A percentile compares a stretch with the other conserved stretches of the same genome.
phyloP scores from a whole-genome alignment of 768 basidiomycete species.

The Psilocybe cyanescens region DNA sequence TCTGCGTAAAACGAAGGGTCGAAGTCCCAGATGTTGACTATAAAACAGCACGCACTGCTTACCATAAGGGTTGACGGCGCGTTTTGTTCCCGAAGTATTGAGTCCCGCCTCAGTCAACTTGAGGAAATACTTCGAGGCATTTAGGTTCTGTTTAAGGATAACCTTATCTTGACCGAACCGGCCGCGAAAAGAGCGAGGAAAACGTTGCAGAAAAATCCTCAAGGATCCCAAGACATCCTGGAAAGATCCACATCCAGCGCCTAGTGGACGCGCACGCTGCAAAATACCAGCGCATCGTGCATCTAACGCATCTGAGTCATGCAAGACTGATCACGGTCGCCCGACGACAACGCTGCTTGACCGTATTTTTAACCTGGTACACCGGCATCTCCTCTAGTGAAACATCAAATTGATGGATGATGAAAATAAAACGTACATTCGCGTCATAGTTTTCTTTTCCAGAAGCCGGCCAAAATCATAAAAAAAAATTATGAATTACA shows the following conservation, averaged over 20 bases:
- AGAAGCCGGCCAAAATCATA: background rate
- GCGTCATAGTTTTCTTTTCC: background rate
- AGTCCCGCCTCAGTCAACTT: background rate
- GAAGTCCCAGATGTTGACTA: background rate
- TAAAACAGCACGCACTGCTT: background rate
- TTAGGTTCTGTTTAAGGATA: background rate
- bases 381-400: background rate
- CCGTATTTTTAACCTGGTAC: background rate
- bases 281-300: background rate
- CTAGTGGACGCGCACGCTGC: background rate
- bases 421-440: background rate
- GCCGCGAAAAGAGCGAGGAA: background rate
- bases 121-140: background rate
- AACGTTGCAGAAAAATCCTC: background rate
- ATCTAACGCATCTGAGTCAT: background rate
- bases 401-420: background rate
- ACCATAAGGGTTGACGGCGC: background rate
- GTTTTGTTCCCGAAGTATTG: background rate
- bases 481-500: background rate
- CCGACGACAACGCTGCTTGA: too few species aligned
- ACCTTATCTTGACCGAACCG: background rate
- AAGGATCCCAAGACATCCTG: background rate
- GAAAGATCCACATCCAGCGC: background rate
- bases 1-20: too few species aligned
- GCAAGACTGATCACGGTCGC: background rate